These are phyloP conservation scores for Nitzschia inconspicua DNA, from an alignment of 108 stramenopile genomes.

Conservation along the genomic window DNA sequence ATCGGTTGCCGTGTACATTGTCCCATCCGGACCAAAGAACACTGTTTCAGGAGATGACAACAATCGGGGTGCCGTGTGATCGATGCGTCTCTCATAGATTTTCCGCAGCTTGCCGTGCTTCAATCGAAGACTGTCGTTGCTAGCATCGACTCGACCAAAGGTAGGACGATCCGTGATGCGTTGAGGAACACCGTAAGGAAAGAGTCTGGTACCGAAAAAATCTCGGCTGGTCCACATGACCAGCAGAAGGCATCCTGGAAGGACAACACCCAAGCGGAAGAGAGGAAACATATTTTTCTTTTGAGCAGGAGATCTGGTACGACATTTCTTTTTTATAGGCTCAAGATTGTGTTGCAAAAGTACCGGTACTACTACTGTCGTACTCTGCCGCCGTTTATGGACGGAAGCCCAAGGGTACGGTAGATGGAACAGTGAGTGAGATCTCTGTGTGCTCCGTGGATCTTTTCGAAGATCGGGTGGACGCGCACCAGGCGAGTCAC, in stretches of 20 bases:
- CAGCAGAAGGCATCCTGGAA: not conserved
- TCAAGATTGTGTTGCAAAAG: no score
- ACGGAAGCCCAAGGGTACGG: no score
- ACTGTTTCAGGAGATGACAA: conserved; percentile 59
- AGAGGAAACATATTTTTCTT: no score
- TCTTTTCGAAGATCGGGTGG: no score
- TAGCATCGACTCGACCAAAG: not conserved
- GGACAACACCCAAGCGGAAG: no score
- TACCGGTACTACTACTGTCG: no score
- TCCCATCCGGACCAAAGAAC: conserved; percentile 42
- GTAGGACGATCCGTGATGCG: not conserved
- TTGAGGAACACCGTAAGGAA: not conserved
- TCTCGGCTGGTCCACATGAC: not conserved
- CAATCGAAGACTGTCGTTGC: not conserved
- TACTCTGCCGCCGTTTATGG: no score
- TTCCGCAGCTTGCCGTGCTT: conserved; percentile 49
- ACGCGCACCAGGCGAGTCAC: no score
- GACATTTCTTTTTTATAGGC: no score
- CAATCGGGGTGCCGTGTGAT: conserved; percentile 28
- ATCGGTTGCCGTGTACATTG: conserved; percentile 54
- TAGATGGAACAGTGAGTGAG: no score
- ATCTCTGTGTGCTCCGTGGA: no score
- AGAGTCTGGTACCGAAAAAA: not conserved
- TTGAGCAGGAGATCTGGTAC: no score
- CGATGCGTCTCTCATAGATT: conserved; percentile 47